These are phyloP conservation scores for Ganoderma multipileum DNA, from an alignment of 1,284 basidiomycete genomes.

Conservation along the genomic window DNA sequence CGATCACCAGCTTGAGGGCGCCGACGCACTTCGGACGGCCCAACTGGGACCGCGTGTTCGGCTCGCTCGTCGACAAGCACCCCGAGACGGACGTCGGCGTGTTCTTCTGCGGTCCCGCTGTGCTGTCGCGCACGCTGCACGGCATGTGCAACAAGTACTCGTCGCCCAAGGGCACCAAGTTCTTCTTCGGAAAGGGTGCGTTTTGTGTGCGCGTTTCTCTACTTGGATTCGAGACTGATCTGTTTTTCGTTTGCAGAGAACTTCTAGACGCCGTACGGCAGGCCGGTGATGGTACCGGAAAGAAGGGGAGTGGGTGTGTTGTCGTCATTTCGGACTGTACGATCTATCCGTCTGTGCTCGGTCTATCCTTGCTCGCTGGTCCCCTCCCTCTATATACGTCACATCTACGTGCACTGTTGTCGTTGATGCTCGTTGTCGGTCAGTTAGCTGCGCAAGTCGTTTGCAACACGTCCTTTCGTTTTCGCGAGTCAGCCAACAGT, in stretches of 20 bases:
- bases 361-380: conserved; percentile 8
- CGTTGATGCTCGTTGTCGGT: conserved; percentile 16
- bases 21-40: conserved; percentile 94
- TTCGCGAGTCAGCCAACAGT: not conserved
- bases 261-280: conserved; percentile 36
- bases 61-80: conserved; percentile 78
- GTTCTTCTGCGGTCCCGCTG: conserved; percentile 84
- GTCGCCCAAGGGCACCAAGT: conserved; percentile 78
- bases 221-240: conserved; percentile 5
- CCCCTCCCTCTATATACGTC: not conserved
- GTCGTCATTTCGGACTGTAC: conserved; percentile 20
- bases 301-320: not conserved
- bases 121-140: conserved; percentile 75
- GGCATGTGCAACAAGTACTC: conserved; percentile 86
- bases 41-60: conserved; percentile 90
- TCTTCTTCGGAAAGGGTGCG: conserved; percentile 87
- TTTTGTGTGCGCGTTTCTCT: too few relatives aligned
- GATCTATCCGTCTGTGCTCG: conserved; percentile 17
- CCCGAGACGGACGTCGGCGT: conserved; percentile 87
- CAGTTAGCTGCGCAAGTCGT: conserved; percentile 29
- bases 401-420: conserved; percentile 5
- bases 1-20: conserved; percentile 83
- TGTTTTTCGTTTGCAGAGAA: conserved; percentile 37
- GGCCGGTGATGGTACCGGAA: conserved; percentile 4
- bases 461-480: conserved; percentile 31